Conservation (phyloP, 805 yeast genomes). For the Ogataea paraovalis region DNA sequence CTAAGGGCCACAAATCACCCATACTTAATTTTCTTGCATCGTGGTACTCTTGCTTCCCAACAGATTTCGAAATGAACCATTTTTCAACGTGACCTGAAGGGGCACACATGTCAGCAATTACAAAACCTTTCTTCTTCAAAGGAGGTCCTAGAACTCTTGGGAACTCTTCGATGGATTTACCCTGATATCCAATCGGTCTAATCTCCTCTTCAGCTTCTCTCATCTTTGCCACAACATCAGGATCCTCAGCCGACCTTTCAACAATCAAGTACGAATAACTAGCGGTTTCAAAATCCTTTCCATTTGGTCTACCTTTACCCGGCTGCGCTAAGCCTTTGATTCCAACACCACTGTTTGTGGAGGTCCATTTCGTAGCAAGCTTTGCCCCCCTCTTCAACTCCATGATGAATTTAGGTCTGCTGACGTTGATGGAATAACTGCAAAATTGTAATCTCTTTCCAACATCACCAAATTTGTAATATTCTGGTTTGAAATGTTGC, state of each 20-base stretch:
- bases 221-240: constrained; percentile 10
- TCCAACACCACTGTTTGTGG: constrained; percentile 54
- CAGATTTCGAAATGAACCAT: constrained; percentile 82
- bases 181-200: constrained; percentile 26
- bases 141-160: constrained; percentile 76
- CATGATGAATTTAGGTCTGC: constrained; percentile 73
- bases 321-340: constrained; percentile 40
- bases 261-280: constrained; percentile 71
- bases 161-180: constrained; percentile 41
- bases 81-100: constrained; percentile 77
- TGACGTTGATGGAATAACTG: constrained; percentile 63
- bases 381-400: constrained; percentile 82
- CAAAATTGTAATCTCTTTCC: constrained; percentile 72
- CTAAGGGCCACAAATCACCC: constrained; percentile 87
- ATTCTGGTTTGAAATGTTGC: constrained; percentile 71
- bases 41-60: constrained; percentile 70
- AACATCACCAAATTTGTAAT: constrained; percentile 46
- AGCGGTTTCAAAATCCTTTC: constrained; percentile 66
- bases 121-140: constrained; percentile 75
- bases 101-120: constrained; percentile 72
- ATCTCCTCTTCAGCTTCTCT: constrained; percentile 12
- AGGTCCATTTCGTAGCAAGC: constrained; percentile 69
- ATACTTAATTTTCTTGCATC: constrained; percentile 84
- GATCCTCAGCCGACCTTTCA: constrained; percentile 50
- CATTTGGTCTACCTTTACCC: constrained; percentile 78